Evolutionary conservation across 108 stramenopile species (phyloP).

Genomic region (Stephanodiscus minutulus): DNA sequence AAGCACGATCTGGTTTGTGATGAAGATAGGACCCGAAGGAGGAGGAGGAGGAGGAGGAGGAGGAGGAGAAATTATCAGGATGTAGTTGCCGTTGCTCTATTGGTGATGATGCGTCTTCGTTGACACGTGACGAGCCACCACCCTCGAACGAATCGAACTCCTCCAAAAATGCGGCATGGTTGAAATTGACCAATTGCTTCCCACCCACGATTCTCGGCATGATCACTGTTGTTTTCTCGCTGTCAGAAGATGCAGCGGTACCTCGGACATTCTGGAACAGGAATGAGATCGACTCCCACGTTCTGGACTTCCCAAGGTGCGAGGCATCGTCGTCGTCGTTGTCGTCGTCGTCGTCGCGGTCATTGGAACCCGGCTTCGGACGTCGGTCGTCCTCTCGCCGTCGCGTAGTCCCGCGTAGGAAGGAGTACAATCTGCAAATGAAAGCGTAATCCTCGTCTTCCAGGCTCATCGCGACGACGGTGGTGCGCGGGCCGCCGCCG

Average conservation of each 20-base stretch:
- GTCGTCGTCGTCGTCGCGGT: slow-evolving; percentile 16
- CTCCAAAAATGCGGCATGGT: slow-evolving; percentile 35
- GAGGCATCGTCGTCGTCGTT: slow-evolving; percentile 13
- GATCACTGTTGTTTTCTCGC: background rate
- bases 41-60: background rate
- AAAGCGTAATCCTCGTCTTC: slow-evolving; percentile 47
- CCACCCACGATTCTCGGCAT: slow-evolving; percentile 41
- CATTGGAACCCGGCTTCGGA: background rate
- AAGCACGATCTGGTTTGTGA: slow-evolving; percentile 41
- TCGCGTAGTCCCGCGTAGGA: slow-evolving; percentile 21
- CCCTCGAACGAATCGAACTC: slow-evolving; percentile 33
- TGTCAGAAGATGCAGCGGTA: background rate
- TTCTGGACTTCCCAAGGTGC: slow-evolving; percentile 15
- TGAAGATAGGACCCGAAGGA: slow-evolving; percentile 47
- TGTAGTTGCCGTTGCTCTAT: slow-evolving; percentile 2
- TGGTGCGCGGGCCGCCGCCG: slow-evolving; percentile 26
- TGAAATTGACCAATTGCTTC: slow-evolving; percentile 32
- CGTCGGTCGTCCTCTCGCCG: background rate
- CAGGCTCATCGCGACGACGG: slow-evolving; percentile 29
- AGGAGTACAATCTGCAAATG: slow-evolving; percentile 45
- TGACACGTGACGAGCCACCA: background rate
- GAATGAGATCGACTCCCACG: slow-evolving; percentile 36
- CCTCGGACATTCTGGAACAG: slow-evolving; percentile 27
- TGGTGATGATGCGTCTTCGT: background rate
- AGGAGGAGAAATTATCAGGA: background rate